Evolutionary conservation across 2,329 filamentous ascomycete genomes (phyloP), one percentile per base, ranked within the genome.

Genomic region (Fusarium oligoseptatum): DNA sequence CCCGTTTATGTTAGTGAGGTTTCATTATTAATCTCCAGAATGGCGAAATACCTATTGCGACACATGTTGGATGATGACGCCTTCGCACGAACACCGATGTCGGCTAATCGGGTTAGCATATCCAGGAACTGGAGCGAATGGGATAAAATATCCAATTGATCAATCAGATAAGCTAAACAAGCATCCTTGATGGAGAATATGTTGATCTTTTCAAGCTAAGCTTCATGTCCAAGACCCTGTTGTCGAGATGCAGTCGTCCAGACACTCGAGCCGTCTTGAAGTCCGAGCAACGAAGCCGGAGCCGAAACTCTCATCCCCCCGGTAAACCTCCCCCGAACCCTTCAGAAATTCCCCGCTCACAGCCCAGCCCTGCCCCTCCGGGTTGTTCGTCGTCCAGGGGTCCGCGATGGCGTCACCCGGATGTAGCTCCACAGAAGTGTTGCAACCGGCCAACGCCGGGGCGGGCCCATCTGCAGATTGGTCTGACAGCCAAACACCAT

Each of bases 11-110:
- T 24, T 43, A 60, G 66, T 48, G 39, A 37, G 48, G 45, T 52
- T 34, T 66, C 66, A 77, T 77, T 76, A 78, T 71, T 77, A 77
- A 77, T 77, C 60, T 69, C 67, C 61, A 67, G 50, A 69, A 77
- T 77, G 72, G 73, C 75, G 76, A 77, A 76, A 77, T 74, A 14
- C 20, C 20, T 22, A 78, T 78, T 72, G 76, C 76, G 74, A 77
- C 74, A 77, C 48, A 65, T 72, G 62, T 52, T 72, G 41, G 66
- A 69, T 57, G 70, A 78, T 78, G 64, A 78, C 76, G 76, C 72
- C 76, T 78, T 78, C 75, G 64, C 67, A 74, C 43, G 58, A 50
- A 17, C 22, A 66, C 76, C 76, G 75, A 77, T 72, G 56, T 74
- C 74, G 74, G 75, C 71, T 71, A 77, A 72, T 63, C 50, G 36